Evolutionary conservation across 495 filamentous ascomycete genomes (phyloP), one percentile per base, ranked within the genome.

Genomic region (Mycothermus thermophilus): DNA sequence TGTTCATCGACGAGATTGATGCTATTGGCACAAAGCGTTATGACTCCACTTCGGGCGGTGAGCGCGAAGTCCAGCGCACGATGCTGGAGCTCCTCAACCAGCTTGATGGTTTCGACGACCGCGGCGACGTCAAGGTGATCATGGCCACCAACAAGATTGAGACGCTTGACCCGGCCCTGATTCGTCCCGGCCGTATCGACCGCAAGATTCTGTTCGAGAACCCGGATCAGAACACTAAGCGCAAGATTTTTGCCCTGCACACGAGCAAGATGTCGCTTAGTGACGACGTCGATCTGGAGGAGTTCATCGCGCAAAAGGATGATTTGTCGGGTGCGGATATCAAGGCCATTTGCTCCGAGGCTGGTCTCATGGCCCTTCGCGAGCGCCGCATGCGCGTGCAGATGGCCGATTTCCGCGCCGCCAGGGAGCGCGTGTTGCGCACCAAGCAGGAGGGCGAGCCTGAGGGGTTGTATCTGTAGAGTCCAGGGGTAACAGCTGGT

Each of bases 61-160:
- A 99, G 58, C 80, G 92, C 43, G 90, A 99, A 57, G 82, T 99
- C 15, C 90, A 99, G 65, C 76, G 90, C 46, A 99, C 90, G 30
- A 99, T 99, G 90, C 65, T 99, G 62, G 90, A 99, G 56, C 72
- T 99, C 31, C 76, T 99, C 26, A 99, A 99, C 59, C 90, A 99
- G 58, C 75, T 99, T 11, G 90, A 99, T 54, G 90, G 90, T 38
- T 99, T 99, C 61, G 90, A 99, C 59, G 90, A 99, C 58, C 80
- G 90, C 44, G 90, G 90, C 43, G 90, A 99, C 57, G 92, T 99
- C 57, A 99, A 99, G 69, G 90, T 99, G 34, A 85, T 99, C 58
- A 93, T 99, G 83, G 90, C 90, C 12, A 99, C 90, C 32, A 99
- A 99, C 73, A 99, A 99, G 72, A 99, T 99, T 43, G 90, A 99